Base-by-base conservation (phyloP, 306 rosid genomes). In the Cyclanthera cordifolia region DNA sequence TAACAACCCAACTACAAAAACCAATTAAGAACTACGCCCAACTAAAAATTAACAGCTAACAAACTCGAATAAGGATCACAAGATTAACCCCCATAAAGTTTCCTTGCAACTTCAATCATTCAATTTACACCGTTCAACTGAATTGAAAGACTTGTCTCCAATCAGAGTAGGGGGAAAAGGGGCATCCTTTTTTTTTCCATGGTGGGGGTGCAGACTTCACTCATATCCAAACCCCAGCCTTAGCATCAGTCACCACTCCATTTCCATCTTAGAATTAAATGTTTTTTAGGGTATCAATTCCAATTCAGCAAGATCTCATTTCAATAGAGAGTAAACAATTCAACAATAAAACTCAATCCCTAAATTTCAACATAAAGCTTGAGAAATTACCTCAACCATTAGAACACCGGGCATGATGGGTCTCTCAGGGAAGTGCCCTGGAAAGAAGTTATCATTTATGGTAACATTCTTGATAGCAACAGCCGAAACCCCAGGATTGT, bases 321-420 rank as follows among this genome's bases (percentile, higher is more conserved):
- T 19, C 9, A 37, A 32, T 17, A 37, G 11, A 20, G 2, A 19
- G 50, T 39, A 61, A 39, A 19, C 19, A 39, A 19, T 4, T 61
- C 1, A 5, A 39, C 19, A 61, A 37, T 17, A n/a, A 13, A 24
- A 32, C 47, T 8, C 3, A 58, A 32, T n/a, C 47, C 14, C 47
- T 10, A 37, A 61, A 61, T n/a, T 39, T 56, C n/a, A 63, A 23
- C 10, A 5, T 25, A 19, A 66, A 25, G 54, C 16, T 46, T 47
- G 0, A 60, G 54, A 14, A 57, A 21, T 43, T 76, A 91, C 97
- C 97, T 91, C 97, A 76, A 91, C 79, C 90, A 87, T 85, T 58
- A 91, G 95, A 82, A 91, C 97, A 65, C 97, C 96, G 50, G 97
- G 97, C 95, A 93, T 90, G 52, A 90, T 93, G 3, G 99, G 99